Evolutionary conservation across 352 stramenopile genomes (phyloP).

Genomic region (Pythium sp.): DNA sequence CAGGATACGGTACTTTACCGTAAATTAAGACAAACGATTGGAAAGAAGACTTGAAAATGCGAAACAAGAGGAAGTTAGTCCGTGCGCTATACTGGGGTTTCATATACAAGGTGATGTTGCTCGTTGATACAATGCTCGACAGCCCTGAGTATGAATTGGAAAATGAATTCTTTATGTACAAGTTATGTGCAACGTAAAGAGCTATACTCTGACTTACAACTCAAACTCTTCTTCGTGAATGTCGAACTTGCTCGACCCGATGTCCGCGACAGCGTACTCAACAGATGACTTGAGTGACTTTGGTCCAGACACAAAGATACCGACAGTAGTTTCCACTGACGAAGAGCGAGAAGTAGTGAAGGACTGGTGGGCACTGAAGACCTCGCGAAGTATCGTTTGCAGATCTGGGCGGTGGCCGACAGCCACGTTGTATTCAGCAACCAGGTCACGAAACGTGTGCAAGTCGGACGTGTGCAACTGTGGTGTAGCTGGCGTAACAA

Average conservation of each 20-base stretch:
- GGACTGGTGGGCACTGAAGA: conserved; percentile 19
- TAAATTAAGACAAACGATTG: background rate
- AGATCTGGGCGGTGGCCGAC: conserved; percentile 32
- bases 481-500: background rate
- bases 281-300: conserved; percentile 18
- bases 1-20: background rate
- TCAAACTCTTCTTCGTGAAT: conserved; percentile 27
- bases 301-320: conserved; percentile 24
- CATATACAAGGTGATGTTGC: no score
- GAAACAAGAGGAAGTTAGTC: background rate
- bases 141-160: background rate
- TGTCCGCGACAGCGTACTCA: conserved; percentile 12
- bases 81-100: no score
- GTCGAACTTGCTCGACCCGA: conserved; percentile 24
- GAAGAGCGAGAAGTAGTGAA: background rate
- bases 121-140: no score
- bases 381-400: conserved; percentile 22
- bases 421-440: conserved; percentile 28
- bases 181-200: background rate
- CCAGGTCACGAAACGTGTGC: conserved; percentile 28
- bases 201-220: conserved; percentile 11
- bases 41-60: background rate
- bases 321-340: background rate
- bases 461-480: background rate
- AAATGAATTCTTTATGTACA: background rate